Conservation (phyloP, 1,139 yeast species). For the Taphrina deformans region DNA sequence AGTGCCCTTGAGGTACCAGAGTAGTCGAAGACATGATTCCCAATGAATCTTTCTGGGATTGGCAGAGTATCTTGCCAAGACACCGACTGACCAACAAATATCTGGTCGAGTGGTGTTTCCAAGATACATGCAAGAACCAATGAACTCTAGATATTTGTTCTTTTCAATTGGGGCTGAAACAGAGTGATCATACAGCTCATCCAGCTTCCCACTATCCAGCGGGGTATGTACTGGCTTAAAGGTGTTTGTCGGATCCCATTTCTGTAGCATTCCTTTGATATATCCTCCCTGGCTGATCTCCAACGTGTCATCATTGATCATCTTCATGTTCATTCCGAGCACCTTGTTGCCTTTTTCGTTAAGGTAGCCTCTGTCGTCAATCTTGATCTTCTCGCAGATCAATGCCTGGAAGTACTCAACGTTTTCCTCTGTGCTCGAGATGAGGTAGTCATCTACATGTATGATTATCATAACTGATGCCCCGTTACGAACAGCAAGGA, state of each 20-base stretch:
- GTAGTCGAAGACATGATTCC: background rate
- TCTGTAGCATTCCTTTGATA: background rate
- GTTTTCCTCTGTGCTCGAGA: background rate
- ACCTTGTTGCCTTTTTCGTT: background rate
- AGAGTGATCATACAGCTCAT: background rate
- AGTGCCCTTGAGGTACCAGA: background rate
- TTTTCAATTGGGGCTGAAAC: background rate
- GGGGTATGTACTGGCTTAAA: background rate
- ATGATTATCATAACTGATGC: background rate
- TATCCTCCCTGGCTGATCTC: background rate
- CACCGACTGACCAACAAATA: background rate
- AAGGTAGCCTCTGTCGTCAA: background rate
- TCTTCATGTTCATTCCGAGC: background rate
- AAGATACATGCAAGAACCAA: background rate
- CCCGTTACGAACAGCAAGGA: background rate
- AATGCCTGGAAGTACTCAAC: background rate
- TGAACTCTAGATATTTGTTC: background rate
- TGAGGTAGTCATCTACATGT: background rate
- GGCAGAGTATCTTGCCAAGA: background rate
- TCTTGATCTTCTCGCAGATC: background rate
- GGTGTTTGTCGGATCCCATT: background rate
- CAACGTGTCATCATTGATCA: background rate
- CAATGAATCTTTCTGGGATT: background rate
- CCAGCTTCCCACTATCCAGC: background rate
- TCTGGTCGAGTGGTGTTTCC: background rate